Conservation (phyloP, 192 early-diverging fungal genomes). For the Gonapodya prolifera region DNA sequence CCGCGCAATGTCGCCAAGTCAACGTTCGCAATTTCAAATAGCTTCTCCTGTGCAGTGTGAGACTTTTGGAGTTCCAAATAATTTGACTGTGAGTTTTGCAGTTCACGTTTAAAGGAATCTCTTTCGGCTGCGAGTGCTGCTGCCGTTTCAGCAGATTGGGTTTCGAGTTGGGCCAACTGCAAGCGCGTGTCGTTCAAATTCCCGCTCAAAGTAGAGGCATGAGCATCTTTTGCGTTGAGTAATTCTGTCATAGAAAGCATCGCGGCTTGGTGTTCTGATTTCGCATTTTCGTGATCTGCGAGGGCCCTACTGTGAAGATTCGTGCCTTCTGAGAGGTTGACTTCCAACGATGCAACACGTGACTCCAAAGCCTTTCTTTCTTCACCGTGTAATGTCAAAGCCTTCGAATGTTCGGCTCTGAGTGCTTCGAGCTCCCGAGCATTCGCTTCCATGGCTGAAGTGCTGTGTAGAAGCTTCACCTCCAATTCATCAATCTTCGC, state of each 20-base stretch:
- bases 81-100: not conserved
- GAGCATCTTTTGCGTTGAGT: not conserved
- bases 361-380: not conserved
- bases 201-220: not conserved
- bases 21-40: not conserved
- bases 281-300: not conserved
- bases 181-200: not conserved
- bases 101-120: not conserved
- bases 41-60: not conserved
- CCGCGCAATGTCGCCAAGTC: not conserved
- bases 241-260: not conserved
- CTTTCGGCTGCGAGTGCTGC: not conserved
- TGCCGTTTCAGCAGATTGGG: not conserved
- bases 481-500: not conserved
- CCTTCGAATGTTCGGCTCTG: not conserved
- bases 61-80: not conserved
- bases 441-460: not conserved
- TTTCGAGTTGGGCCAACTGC: not conserved
- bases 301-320: not conserved
- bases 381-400: not conserved
- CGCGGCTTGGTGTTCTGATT: not conserved
- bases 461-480: not conserved
- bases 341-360: not conserved
- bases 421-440: not conserved
- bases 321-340: not conserved